Conservation (phyloP, 305 asterid species). For the Solanum aculeatissimum region DNA sequence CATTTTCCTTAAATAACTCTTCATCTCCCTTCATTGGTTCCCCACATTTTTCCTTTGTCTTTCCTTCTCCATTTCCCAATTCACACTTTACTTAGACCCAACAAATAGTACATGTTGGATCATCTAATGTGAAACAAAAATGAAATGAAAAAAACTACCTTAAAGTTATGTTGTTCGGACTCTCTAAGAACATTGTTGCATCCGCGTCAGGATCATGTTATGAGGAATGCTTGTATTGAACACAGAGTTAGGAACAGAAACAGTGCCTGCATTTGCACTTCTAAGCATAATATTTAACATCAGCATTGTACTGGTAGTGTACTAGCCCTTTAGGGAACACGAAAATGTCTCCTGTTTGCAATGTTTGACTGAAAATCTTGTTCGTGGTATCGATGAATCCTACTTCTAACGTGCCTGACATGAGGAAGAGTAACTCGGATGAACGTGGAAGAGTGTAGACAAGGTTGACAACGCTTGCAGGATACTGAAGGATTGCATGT, state of each 20-base stretch:
- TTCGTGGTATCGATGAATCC: slow-evolving; percentile 7
- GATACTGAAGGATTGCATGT: slow-evolving; percentile 3
- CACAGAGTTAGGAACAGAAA: slow-evolving; percentile 1
- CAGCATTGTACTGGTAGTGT: slow-evolving; percentile 11
- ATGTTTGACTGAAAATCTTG: not conserved
- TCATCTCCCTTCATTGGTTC: no score
- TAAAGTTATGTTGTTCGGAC: not conserved
- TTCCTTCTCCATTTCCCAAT: no score
- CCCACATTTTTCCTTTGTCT: no score
- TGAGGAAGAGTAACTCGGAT: slow-evolving; percentile 12
- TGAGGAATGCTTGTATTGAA: slow-evolving; percentile 7
- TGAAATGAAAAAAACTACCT: not conserved
- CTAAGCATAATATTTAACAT: not conserved
- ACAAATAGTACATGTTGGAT: no score
- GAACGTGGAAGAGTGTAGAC: slow-evolving; percentile 9
- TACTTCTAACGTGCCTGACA: slow-evolving; percentile 4
- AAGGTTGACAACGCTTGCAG: slow-evolving; percentile 9
- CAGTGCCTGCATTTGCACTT: slow-evolving; percentile 9
- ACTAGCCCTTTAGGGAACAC: slow-evolving; percentile 12
- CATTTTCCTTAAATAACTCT: no score
- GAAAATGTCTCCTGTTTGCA: slow-evolving; percentile 14
- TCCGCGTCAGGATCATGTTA: not conserved
- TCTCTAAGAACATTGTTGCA: not conserved
- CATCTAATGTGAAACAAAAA: not conserved
- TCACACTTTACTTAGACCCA: no score